Conservation (phyloP, 2,329 filamentous ascomycete species). For the Trichoderma citrinoviride region DNA sequence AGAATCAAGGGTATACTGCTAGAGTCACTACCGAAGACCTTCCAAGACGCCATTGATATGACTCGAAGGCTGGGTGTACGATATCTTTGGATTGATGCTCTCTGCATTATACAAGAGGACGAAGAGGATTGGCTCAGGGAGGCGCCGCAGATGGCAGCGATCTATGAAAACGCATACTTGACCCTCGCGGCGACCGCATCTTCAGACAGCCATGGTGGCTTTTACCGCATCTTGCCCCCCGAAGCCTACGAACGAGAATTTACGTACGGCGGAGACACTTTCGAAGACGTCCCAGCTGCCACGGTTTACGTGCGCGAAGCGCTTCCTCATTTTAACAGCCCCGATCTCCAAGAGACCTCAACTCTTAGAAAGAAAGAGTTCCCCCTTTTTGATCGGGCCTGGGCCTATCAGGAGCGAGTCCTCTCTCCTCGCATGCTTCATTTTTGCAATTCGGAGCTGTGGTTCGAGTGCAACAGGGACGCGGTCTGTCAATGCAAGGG, state of each 20-base stretch:
- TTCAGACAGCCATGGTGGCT: not conserved
- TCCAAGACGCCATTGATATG: not conserved
- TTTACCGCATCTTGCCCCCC: not conserved
- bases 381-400: not conserved
- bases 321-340: not conserved
- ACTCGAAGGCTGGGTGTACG: not conserved
- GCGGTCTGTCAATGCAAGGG: not conserved
- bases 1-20: not conserved
- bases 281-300: not conserved
- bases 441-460: not conserved
- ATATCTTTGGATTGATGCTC: not conserved
- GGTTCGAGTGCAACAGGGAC: not conserved
- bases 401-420: not conserved
- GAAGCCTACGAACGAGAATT: not conserved
- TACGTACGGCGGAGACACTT: not conserved
- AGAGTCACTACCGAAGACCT: not conserved
- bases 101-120: not conserved
- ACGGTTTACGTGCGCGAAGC: not conserved
- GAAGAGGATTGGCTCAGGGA: not conserved
- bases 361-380: not conserved
- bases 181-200: not conserved
- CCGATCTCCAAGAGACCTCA: not conserved
- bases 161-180: not conserved
- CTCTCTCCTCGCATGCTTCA: not conserved
- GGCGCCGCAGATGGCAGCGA: not conserved